Percentiles rank a stretch among this genome's conserved stretches.
These are phyloP conservation scores for Hygrocybe punicea DNA, from an alignment of 768 basidiomycete species.

Conservation along the genomic window DNA sequence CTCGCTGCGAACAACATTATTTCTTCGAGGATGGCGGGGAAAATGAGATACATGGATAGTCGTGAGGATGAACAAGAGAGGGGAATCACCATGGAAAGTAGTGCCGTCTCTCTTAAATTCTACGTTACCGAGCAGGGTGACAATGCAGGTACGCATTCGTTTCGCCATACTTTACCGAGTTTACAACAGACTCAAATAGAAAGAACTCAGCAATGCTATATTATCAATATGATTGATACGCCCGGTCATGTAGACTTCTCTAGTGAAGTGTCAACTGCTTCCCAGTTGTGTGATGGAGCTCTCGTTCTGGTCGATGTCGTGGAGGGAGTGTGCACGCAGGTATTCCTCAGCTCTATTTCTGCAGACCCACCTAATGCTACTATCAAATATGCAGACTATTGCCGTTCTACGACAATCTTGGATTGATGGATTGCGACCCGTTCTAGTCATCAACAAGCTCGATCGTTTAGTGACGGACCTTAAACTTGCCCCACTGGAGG, in stretches of 20 bases:
- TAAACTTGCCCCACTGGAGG: constrained; percentile 85
- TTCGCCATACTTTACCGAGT: constrained; percentile 11
- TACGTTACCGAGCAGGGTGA: constrained; percentile 61
- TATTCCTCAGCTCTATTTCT: constrained; percentile 29
- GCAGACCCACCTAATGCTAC: background rate
- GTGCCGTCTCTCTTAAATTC: constrained; percentile 87
- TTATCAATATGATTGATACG: constrained; percentile 96
- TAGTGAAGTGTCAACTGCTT: constrained; percentile 93
- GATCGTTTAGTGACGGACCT: constrained; percentile 94
- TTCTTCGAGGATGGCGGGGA: constrained; percentile 90
- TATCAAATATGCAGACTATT: constrained; percentile 62
- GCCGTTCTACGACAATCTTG: constrained; percentile 94
- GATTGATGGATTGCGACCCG: constrained; percentile 81
- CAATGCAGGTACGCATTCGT: constrained; percentile 53
- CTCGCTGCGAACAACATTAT: constrained; percentile 98
- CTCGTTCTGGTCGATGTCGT: constrained; percentile 94
- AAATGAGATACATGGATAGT: constrained; percentile 91
- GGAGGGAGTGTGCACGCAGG: constrained; percentile 98
- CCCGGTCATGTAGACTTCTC: constrained; percentile 99
- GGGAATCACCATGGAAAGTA: constrained; percentile 99
- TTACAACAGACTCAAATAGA: constrained; percentile 45
- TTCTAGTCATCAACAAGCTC: constrained; percentile 95
- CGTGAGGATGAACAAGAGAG: constrained; percentile 96
- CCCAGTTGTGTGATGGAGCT: constrained; percentile 91
- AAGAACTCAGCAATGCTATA: constrained; percentile 62